Percentiles rank a stretch among this genome's conserved stretches.
These are phyloP conservation scores for Protomyces macrosporus DNA, from an alignment of 1,139 yeast genomes.

Conservation along the genomic window DNA sequence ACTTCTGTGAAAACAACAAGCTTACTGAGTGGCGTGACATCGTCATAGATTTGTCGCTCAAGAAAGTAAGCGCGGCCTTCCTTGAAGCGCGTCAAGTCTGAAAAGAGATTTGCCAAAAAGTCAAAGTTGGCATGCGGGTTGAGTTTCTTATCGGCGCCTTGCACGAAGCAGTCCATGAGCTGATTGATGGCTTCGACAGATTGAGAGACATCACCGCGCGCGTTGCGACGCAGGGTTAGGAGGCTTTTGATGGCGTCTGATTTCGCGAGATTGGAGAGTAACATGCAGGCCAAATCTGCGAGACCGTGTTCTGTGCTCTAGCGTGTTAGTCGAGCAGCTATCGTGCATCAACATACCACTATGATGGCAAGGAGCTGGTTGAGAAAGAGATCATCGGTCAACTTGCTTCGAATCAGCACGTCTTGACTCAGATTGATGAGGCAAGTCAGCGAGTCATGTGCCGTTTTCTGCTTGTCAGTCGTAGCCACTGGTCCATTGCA, in stretches of 20 bases:
- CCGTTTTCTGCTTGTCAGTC: slow-evolving; percentile 32
- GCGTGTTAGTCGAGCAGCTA: slow-evolving; percentile 2
- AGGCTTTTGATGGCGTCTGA: slow-evolving; percentile 57
- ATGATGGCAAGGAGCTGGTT: slow-evolving; percentile 39
- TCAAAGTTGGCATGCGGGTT: slow-evolving; percentile 73
- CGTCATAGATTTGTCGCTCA: slow-evolving; percentile 64
- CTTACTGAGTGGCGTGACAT: slow-evolving; percentile 73
- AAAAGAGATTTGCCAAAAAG: slow-evolving; percentile 80
- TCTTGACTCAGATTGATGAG: slow-evolving; percentile 79
- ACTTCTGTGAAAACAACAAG: slow-evolving; percentile 78
- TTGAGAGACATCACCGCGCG: slow-evolving; percentile 46
- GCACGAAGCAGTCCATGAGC: slow-evolving; percentile 83
- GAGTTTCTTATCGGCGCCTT: slow-evolving; percentile 67
- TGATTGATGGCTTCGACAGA: slow-evolving; percentile 68
- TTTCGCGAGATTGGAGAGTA: slow-evolving; percentile 80
- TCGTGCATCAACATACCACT: slow-evolving; percentile 10
- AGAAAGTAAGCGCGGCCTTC: slow-evolving; percentile 73
- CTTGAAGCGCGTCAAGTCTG: slow-evolving; percentile 73
- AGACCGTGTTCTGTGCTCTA: slow-evolving; percentile 52
- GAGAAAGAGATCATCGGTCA: slow-evolving; percentile 63
- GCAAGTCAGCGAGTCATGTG: slow-evolving; percentile 62
- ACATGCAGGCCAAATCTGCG: slow-evolving; percentile 78
- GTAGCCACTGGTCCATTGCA: not conserved
- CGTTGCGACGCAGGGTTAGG: slow-evolving; percentile 36
- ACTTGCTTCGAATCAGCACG: slow-evolving; percentile 49